Conservation (phyloP, 2,329 filamentous ascomycete genomes). For the Calonectria fujianensis region DNA sequence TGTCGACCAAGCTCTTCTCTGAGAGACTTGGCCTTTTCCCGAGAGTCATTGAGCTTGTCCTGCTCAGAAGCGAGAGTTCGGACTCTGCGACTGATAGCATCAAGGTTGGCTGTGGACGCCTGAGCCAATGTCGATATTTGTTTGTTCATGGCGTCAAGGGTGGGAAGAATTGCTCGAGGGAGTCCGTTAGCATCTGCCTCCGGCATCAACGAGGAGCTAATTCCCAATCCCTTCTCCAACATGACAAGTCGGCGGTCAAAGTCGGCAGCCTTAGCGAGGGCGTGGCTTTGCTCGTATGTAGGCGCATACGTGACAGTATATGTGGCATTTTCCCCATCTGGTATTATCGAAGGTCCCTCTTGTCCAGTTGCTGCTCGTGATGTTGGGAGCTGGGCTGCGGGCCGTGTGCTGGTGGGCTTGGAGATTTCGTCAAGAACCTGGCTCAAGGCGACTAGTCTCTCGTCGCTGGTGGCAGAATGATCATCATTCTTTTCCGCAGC, state of each 20-base stretch:
- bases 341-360: conserved; percentile 48
- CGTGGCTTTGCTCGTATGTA: conserved; percentile 80
- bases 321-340: conserved; percentile 63
- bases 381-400: conserved; percentile 41
- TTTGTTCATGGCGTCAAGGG: conserved; percentile 86
- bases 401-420: conserved; percentile 51
- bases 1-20: conserved; percentile 75
- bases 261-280: conserved; percentile 86
- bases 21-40: conserved; percentile 76
- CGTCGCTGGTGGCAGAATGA: conserved; percentile 63
- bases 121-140: conserved; percentile 86
- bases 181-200: conserved; percentile 75
- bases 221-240: conserved; percentile 87
- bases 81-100: conserved; percentile 81
- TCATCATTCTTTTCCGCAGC: conserved; percentile 69
- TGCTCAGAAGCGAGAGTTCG: conserved; percentile 83
- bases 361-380: conserved; percentile 34
- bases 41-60: conserved; percentile 80
- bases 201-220: conserved; percentile 81
- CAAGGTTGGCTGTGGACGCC: conserved; percentile 82
- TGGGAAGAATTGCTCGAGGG: conserved; percentile 84
- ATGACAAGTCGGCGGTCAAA: conserved; percentile 89
- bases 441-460: conserved; percentile 78
- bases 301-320: conserved; percentile 80
- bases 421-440: conserved; percentile 81